Conservation (phyloP, 352 stramenopile species). For the Globisporangium okanoganense region DNA sequence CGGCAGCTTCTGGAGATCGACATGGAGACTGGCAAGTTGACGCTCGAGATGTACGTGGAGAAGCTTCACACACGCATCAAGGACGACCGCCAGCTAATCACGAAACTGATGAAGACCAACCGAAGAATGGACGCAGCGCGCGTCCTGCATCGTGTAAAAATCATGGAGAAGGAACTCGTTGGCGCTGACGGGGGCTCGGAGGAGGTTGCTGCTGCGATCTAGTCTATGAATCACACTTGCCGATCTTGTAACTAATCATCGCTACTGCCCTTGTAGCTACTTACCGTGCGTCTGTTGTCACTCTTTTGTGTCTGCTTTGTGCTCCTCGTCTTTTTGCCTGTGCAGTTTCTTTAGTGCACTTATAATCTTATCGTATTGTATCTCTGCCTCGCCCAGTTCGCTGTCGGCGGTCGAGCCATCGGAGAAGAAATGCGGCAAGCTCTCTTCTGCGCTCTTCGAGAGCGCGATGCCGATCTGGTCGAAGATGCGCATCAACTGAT, state of each 20-base stretch:
- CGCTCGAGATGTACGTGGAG: constrained; percentile 63
- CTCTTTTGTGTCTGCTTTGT: background rate
- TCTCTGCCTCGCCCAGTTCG: constrained; percentile 5
- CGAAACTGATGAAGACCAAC: constrained; percentile 34
- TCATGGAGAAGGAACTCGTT: constrained; percentile 76
- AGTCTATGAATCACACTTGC: background rate
- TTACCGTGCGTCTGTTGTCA: constrained; percentile 4
- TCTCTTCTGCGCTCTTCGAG: constrained; percentile 32
- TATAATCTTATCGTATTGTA: constrained; percentile 36
- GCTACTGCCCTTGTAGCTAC: constrained; percentile 9
- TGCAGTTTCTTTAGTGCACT: constrained; percentile 27
- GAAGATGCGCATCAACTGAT: constrained; percentile 41
- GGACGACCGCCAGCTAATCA: constrained; percentile 46
- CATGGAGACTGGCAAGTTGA: constrained; percentile 78
- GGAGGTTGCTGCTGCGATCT: constrained; percentile 4
- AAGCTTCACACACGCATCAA: constrained; percentile 43
- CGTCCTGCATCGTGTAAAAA: constrained; percentile 70
- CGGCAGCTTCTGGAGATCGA: constrained; percentile 82
- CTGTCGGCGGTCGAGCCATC: background rate
- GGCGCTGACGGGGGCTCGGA: constrained; percentile 24
- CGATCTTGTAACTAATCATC: background rate
- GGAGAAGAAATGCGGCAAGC: constrained; percentile 30
- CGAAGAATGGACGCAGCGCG: constrained; percentile 54
- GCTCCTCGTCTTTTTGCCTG: constrained; percentile 3
- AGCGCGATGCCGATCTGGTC: constrained; percentile 51